A percentile compares a stretch with the other conserved stretches of the same genome.
Conservation (phyloP, 352 stramenopile species). For the Phytopythium delawarense region DNA sequence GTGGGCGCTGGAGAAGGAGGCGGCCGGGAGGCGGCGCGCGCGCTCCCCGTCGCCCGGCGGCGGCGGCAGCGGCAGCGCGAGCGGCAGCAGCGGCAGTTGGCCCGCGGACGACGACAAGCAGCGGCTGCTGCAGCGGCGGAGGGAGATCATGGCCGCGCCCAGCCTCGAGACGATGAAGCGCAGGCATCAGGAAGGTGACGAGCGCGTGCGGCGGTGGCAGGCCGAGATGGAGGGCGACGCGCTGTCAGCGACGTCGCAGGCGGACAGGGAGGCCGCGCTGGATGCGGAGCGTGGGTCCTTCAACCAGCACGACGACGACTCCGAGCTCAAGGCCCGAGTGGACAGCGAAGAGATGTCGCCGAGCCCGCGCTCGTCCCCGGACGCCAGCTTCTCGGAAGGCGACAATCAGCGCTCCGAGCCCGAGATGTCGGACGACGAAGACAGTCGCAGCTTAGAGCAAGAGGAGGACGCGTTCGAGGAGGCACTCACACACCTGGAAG, state of each 20-base stretch:
- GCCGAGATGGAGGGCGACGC: not conserved
- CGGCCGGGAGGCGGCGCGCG: slow-evolving; percentile 4
- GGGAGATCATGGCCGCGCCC: slow-evolving; percentile 9
- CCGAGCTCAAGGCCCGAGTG: not conserved
- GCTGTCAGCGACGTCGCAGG: not conserved
- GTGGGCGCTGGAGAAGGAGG: slow-evolving; percentile 14
- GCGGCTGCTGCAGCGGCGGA: slow-evolving; percentile 12
- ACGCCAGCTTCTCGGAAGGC: not conserved
- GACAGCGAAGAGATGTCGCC: not conserved
- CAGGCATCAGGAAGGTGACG: not conserved
- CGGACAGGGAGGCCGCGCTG: not conserved
- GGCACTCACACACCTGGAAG: not conserved
- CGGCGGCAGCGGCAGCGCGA: not conserved
- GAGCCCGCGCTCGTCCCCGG: not conserved
- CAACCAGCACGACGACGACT: not conserved
- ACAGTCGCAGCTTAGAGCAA: not conserved
- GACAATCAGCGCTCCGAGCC: not conserved
- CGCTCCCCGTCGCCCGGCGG: not conserved
- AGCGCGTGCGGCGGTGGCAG: not conserved
- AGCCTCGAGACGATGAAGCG: not conserved
- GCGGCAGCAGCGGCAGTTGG: slow-evolving; percentile 6
- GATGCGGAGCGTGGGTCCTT: too few species aligned
- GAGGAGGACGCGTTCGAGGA: not conserved
- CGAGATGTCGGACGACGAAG: not conserved
- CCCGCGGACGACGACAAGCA: slow-evolving; percentile 8